phyloP scores from a whole-genome alignment of 2,329 filamentous ascomycete species.

The Nothophoma quercina region DNA sequence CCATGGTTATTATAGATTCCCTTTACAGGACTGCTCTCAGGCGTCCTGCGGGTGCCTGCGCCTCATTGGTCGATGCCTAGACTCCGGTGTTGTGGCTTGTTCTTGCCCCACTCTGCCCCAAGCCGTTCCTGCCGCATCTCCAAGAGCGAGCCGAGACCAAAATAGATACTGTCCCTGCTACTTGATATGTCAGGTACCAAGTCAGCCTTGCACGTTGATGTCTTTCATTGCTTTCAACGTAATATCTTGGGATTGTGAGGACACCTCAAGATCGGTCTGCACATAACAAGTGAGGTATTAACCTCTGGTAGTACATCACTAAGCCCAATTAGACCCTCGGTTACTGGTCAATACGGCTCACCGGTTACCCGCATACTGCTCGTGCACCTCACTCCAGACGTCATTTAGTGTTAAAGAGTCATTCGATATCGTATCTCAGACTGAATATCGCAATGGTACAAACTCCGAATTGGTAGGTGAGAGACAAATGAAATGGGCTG shows the following conservation, averaged over 20 bases:
- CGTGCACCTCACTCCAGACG: conserved; percentile 10
- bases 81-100: conserved; percentile 13
- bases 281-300: not conserved
- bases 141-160: conserved; percentile 18
- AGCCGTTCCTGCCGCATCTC: conserved; percentile 28
- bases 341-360: conserved; percentile 10
- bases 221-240: too few species aligned
- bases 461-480: conserved; percentile 29
- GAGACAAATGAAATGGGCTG: conserved; percentile 24
- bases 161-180: conserved; percentile 9
- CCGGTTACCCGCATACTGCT: conserved; percentile 15
- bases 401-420: conserved; percentile 15
- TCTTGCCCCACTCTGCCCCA: conserved; percentile 22
- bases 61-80: conserved; percentile 21
- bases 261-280: not conserved
- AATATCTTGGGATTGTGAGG: not conserved
- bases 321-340: conserved; percentile 8
- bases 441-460: conserved; percentile 38
- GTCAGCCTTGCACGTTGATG: not conserved
- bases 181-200: not conserved
- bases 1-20: conserved; percentile 1
- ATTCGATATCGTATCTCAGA: conserved; percentile 40
- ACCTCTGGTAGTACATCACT: conserved; percentile 3
- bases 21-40: conserved; percentile 12
- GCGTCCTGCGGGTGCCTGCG: conserved; percentile 20